Evolutionary conservation across 371 early-diverging fungal genomes (phyloP).

Genomic region (Circinella minor): DNA sequence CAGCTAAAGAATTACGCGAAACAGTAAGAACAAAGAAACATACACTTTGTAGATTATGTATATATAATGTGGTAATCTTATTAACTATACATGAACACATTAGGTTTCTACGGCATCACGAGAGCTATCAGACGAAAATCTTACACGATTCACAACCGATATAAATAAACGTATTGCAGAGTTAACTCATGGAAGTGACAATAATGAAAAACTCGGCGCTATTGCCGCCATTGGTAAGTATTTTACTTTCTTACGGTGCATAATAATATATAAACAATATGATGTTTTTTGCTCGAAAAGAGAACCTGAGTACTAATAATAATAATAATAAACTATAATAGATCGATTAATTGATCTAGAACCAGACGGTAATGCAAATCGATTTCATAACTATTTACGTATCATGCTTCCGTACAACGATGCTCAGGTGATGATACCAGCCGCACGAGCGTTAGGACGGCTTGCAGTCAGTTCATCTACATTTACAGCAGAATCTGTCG

Average conservation of each 20-base stretch:
- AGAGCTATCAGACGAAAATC: slow-evolving; percentile 71
- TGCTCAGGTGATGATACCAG: slow-evolving; percentile 83
- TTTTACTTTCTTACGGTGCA: too few species aligned
- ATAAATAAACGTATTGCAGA: slow-evolving; percentile 79
- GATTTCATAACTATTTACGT: slow-evolving; percentile 89
- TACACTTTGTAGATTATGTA: neutral
- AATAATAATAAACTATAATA: slow-evolving; percentile 26
- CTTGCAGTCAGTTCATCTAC: slow-evolving; percentile 80
- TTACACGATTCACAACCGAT: slow-evolving; percentile 73
- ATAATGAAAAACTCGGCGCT: slow-evolving; percentile 75
- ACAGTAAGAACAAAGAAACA: slow-evolving; percentile 34
- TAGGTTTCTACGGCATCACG: slow-evolving; percentile 68
- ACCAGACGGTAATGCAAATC: slow-evolving; percentile 84
- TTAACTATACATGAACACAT: neutral
- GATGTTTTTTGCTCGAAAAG: too few species aligned
- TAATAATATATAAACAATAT: too few species aligned
- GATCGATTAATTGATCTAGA: slow-evolving; percentile 88
- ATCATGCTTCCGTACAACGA: slow-evolving; percentile 84
- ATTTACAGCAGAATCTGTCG: slow-evolving; percentile 84
- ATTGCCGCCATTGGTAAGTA: slow-evolving; percentile 72
- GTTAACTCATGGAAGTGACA: slow-evolving; percentile 69
- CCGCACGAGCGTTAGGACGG: slow-evolving; percentile 83
- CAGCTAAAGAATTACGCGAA: slow-evolving; percentile 64
- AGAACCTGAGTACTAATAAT: neutral
- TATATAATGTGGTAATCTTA: too few species aligned